Conservation (phyloP, 257 asterid genomes). For the Ilex aquifolium region DNA sequence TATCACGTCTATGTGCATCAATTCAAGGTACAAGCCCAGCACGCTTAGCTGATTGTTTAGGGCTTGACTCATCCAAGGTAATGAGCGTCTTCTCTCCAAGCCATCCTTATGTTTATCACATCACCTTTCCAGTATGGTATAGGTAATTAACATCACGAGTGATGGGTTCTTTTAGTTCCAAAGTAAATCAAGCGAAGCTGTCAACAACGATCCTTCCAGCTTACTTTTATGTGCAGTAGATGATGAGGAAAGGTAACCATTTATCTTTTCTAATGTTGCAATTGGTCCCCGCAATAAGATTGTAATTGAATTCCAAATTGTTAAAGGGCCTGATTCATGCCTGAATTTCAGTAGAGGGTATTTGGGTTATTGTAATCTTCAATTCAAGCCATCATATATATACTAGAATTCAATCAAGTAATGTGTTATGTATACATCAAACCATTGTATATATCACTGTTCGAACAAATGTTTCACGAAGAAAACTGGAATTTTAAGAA, state of each 20-base stretch:
- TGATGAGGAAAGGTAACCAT: slow-evolving; percentile 76
- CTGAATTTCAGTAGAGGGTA: too few relatives aligned
- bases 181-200: slow-evolving; percentile 56
- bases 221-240: slow-evolving; percentile 47
- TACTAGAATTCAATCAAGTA: too few relatives aligned
- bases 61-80: slow-evolving; percentile 95
- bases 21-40: slow-evolving; percentile 98
- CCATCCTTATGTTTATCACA: slow-evolving; percentile 1
- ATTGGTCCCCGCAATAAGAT: background rate
- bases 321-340: too few relatives aligned
- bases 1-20: slow-evolving; percentile 92
- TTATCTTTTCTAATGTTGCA: slow-evolving; percentile 7
- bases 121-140: slow-evolving; percentile 5
- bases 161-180: slow-evolving; percentile 59
- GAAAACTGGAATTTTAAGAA: too few relatives aligned
- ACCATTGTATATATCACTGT: too few relatives aligned
- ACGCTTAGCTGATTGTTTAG: slow-evolving; percentile 97
- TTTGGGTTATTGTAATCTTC: too few relatives aligned
- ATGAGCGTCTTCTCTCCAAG: slow-evolving; percentile 8
- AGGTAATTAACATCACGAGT: slow-evolving; percentile 18
- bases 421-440: too few relatives aligned
- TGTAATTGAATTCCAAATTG: too few relatives aligned
- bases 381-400: too few relatives aligned
- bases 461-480: too few relatives aligned
- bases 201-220: slow-evolving; percentile 58